These are phyloP conservation scores for Tilletia walkeri DNA, from an alignment of 1,284 basidiomycete genomes.

Conservation along the genomic window DNA sequence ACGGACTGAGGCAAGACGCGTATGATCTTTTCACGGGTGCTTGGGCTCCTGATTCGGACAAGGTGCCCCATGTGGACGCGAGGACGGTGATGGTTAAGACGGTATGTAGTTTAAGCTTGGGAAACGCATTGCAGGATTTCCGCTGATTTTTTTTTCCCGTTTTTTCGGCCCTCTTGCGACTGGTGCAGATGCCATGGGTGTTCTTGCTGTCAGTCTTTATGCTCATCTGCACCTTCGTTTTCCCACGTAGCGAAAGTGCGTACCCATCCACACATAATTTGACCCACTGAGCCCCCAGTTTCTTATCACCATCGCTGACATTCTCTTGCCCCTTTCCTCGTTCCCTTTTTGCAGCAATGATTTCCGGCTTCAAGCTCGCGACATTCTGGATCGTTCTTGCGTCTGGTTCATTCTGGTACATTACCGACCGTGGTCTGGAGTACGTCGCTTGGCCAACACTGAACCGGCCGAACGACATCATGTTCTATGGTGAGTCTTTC, in stretches of 20 bases:
- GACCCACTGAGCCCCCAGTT: no score
- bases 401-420: constrained; percentile 34
- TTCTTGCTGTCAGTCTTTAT: constrained; percentile 73
- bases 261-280: neutral
- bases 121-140: constrained; percentile 25
- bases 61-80: constrained; percentile 71
- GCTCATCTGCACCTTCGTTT: constrained; percentile 60
- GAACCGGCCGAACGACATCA: constrained; percentile 45
- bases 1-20: constrained; percentile 74
- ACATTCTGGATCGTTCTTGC: constrained; percentile 36
- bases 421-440: constrained; percentile 46
- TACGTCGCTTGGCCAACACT: constrained; percentile 54
- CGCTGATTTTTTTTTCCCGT: no score
- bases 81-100: constrained; percentile 77
- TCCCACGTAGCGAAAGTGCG: constrained; percentile 31
- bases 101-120: constrained; percentile 59
- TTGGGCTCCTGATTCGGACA: constrained; percentile 67
- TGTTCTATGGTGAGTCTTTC: constrained; percentile 33
- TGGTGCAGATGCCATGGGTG: constrained; percentile 71
- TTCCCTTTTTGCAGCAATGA: neutral
- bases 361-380: constrained; percentile 31
- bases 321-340: no score
- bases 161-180: no score
- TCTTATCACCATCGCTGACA: no score
- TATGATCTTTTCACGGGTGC: constrained; percentile 84